Percentiles rank a stretch among this genome's conserved stretches.
These are phyloP conservation scores for Hypoxylon sp. DNA, from an alignment of 2,329 filamentous ascomycete genomes.

Conservation along the genomic window DNA sequence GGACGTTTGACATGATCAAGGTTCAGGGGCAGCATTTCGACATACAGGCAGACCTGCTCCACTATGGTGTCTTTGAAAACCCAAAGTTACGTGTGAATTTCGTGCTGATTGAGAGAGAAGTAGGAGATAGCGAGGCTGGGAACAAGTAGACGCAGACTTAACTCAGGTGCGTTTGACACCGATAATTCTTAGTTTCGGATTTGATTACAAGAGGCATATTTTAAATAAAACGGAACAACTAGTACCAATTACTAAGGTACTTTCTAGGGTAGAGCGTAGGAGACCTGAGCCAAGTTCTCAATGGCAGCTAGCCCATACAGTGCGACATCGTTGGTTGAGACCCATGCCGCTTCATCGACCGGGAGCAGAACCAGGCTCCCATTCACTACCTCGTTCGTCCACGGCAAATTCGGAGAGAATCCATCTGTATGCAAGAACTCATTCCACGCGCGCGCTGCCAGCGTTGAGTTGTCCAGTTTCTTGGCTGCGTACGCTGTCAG, in stretches of 20 bases:
- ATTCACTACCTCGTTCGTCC: slow-evolving; percentile 58
- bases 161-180: background rate
- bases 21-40: too few species aligned
- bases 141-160: background rate
- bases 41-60: too few species aligned
- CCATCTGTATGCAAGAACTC: slow-evolving; percentile 68
- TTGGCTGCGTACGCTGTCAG: slow-evolving; percentile 69
- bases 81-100: background rate
- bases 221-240: background rate
- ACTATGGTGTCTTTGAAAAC: too few species aligned
- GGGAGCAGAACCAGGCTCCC: slow-evolving; percentile 62
- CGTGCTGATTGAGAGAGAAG: background rate
- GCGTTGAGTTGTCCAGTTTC: slow-evolving; percentile 60
- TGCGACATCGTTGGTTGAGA: slow-evolving; percentile 70
- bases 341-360: slow-evolving; percentile 70
- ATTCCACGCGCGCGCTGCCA: slow-evolving; percentile 67
- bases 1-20: too few species aligned
- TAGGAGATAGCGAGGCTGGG: background rate
- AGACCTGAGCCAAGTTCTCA: slow-evolving; percentile 65
- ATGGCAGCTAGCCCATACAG: slow-evolving; percentile 72
- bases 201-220: background rate
- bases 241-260: slow-evolving; percentile 6
- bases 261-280: slow-evolving; percentile 52
- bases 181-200: background rate
- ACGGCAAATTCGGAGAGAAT: slow-evolving; percentile 56